These are phyloP conservation scores for Debaryomyces hansenii DNA, from an alignment of 805 yeast genomes.

Conservation along the genomic window DNA sequence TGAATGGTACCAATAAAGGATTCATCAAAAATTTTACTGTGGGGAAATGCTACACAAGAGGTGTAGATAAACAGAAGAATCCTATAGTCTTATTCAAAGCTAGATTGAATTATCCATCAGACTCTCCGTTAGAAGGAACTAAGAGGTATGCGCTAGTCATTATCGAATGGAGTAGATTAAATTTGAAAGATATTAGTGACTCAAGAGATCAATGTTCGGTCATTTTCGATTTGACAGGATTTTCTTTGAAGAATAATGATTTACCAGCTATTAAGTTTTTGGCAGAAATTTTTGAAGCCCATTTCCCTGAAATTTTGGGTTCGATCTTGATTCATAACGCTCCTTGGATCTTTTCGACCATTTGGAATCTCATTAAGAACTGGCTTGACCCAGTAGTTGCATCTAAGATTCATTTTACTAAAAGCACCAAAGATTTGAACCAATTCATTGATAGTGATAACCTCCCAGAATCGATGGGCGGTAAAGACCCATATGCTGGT, in stretches of 20 bases:
- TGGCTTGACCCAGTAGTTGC: slow-evolving; percentile 97
- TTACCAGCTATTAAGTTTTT: slow-evolving; percentile 87
- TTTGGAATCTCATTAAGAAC: slow-evolving; percentile 87
- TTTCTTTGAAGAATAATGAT: slow-evolving; percentile 91
- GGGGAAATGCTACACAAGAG: slow-evolving; percentile 74
- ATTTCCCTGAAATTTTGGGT: slow-evolving; percentile 93
- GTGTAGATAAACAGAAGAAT: slow-evolving; percentile 68
- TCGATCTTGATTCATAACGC: slow-evolving; percentile 85
- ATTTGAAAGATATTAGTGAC: slow-evolving; percentile 55
- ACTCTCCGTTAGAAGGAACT: slow-evolving; percentile 62
- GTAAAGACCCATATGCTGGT: slow-evolving; percentile 40
- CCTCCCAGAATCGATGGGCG: slow-evolving; percentile 71
- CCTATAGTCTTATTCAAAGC: slow-evolving; percentile 85
- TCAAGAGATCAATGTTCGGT: slow-evolving; percentile 67
- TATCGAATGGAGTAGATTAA: slow-evolving; percentile 81
- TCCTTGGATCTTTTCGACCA: slow-evolving; percentile 94
- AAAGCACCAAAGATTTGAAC: slow-evolving; percentile 59
- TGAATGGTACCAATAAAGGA: slow-evolving; percentile 41
- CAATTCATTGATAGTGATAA: slow-evolving; percentile 55
- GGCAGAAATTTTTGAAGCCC: slow-evolving; percentile 88
- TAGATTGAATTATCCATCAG: slow-evolving; percentile 56
- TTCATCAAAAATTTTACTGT: slow-evolving; percentile 56
- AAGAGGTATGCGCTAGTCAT: slow-evolving; percentile 71
- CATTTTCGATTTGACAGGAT: slow-evolving; percentile 82
- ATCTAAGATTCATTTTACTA: slow-evolving; percentile 78